Evolutionary conservation across 495 filamentous ascomycete genomes (phyloP), one percentile per base, ranked within the genome.

Genomic region (Aspergillus saccharolyticus): DNA sequence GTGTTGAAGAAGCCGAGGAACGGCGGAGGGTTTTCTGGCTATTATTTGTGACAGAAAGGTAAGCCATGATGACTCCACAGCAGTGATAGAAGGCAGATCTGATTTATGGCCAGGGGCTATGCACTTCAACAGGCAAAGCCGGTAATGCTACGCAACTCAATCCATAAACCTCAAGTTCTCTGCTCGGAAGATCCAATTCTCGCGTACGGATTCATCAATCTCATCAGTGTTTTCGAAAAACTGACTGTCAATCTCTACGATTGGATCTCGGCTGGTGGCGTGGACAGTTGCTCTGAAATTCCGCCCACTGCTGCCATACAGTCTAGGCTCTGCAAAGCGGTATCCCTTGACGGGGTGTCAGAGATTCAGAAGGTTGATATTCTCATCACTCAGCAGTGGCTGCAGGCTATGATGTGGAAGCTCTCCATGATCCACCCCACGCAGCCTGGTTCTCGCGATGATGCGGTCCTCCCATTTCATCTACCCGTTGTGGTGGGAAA

Each of bases 1-100:
- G 60, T 28, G 59, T 68, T 1, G 69, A 77, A 10, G 83, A 85
- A 44, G 74, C 71, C 0, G 75, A 82, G 43, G 78, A 80, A 52
- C 77, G 75, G 25, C 70, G 83, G 42, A 70, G 85, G 21, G 68
- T 86, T 0, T 88, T 87, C 59, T 88, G 85, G 85, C 66, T 84
- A 46, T 64, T 85, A 9, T 87, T 85, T 59, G 76, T 87, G 42
- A 81, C 81, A 17, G 82, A 85, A 66, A 77, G 83, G 75, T 76
- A 52, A 65, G 70, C 30, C 5, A n/a, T 8, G 8, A 45, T 33
- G 19, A 20, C 19, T 4, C 22, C 5, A 12, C 33, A 18, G 24
- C 17, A 5, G 4, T 15, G n/a, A 51, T 68, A 65, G 17, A 68
- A 67, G 30, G 63, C 65, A 21, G 63, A 71, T 47, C 18, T 52